Percentiles rank a stretch among this genome's conserved stretches.
These are phyloP conservation scores for Novymonas esmeraldas DNA, from an alignment of 208 protist species.

Conservation along the genomic window DNA sequence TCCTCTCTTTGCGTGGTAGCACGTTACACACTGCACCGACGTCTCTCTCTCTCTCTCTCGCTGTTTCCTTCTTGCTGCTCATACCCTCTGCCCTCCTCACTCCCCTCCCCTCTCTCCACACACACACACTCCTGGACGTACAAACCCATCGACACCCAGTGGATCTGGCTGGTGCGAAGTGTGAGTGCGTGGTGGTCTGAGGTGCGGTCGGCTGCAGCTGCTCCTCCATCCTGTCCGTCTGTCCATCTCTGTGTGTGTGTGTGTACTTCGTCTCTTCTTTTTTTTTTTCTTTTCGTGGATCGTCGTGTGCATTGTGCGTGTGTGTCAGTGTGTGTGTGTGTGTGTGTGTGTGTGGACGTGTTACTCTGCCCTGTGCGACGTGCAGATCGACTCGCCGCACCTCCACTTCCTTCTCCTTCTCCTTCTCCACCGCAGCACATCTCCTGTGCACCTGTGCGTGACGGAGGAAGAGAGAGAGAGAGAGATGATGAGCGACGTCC, in stretches of 20 bases:
- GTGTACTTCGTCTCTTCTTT: background rate
- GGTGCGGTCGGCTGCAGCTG: too few species aligned
- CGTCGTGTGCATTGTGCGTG: background rate
- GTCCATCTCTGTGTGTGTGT: background rate
- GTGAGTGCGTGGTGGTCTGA: too few species aligned
- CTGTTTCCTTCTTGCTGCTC: background rate
- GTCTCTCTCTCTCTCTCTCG: too few species aligned
- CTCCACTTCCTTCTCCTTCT: background rate
- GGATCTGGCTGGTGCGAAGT: too few species aligned
- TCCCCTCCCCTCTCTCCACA: background rate
- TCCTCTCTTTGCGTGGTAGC: too few species aligned
- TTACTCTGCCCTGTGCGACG: background rate
- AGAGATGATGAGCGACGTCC: background rate
- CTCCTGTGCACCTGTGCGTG: background rate
- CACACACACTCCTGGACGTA: too few species aligned
- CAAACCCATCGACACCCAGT: too few species aligned
- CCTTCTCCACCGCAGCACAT: background rate
- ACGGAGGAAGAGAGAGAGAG: background rate
- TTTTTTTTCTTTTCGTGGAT: background rate
- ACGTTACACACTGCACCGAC: too few species aligned
- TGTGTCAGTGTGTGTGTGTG: constrained; percentile 1
- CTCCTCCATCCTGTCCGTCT: background rate
- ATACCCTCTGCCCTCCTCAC: background rate
- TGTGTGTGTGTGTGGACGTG: background rate
- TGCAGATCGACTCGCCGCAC: background rate